These are phyloP conservation scores for Shiraia bambusicola DNA, from an alignment of 2,329 filamentous ascomycete species.

Conservation along the genomic window DNA sequence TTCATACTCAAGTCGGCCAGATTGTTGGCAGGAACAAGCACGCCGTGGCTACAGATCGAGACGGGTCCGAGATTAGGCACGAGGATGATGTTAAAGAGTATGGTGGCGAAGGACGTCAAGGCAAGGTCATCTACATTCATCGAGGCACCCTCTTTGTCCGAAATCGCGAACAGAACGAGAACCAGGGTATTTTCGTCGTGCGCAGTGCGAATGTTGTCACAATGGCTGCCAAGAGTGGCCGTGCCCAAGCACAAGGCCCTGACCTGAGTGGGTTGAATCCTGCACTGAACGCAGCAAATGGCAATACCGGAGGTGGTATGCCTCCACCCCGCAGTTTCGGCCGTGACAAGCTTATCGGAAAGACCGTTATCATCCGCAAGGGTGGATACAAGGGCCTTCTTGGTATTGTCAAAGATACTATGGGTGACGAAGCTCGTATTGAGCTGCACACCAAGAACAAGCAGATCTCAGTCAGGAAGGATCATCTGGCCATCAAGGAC, in stretches of 20 bases:
- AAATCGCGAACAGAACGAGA: slow-evolving; percentile 80
- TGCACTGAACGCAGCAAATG: slow-evolving; percentile 62
- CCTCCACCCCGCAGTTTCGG: slow-evolving; percentile 73
- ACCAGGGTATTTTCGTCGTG: slow-evolving; percentile 86
- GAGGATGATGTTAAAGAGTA: slow-evolving; percentile 93
- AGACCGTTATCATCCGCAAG: slow-evolving; percentile 85
- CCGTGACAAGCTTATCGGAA: slow-evolving; percentile 81
- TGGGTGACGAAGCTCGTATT: slow-evolving; percentile 80
- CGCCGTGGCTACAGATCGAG: slow-evolving; percentile 87
- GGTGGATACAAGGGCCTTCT: slow-evolving; percentile 90
- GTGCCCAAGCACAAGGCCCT: slow-evolving; percentile 68
- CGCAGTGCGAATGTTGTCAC: slow-evolving; percentile 84
- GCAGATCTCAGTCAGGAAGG: slow-evolving; percentile 80
- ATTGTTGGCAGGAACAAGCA: slow-evolving; percentile 79
- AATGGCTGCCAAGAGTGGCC: slow-evolving; percentile 89
- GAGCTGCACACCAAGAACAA: slow-evolving; percentile 95
- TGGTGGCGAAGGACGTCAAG: slow-evolving; percentile 79
- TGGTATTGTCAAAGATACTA: slow-evolving; percentile 94
- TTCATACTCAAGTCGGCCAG: slow-evolving; percentile 90
- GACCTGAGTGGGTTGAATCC: slow-evolving; percentile 93
- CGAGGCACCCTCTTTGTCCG: slow-evolving; percentile 90
- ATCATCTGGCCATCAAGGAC: slow-evolving; percentile 82
- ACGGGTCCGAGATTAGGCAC: slow-evolving; percentile 86
- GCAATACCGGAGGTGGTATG: slow-evolving; percentile 53
- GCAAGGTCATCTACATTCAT: slow-evolving; percentile 91